Conservation (phyloP, 257 asterid species). For the Anisodus tanguticus region DNA sequence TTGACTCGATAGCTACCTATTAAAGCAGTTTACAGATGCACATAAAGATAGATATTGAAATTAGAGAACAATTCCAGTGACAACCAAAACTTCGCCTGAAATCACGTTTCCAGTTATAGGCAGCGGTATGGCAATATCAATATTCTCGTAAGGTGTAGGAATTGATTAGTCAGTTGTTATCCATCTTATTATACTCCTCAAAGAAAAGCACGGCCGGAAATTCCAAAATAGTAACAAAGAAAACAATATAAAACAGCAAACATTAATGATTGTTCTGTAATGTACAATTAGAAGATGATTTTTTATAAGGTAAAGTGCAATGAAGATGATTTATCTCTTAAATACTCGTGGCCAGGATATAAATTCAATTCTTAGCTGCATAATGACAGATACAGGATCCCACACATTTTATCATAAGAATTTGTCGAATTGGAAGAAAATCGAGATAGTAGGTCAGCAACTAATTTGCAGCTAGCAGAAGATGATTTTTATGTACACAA, state of each 20-base stretch:
- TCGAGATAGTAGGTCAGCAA: background rate
- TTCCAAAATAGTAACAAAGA: background rate
- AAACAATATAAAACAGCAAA: background rate
- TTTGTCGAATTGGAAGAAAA: background rate
- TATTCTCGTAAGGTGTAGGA: background rate
- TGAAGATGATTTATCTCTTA: background rate
- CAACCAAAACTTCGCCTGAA: background rate
- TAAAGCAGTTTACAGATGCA: background rate
- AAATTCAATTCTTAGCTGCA: background rate
- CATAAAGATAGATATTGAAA: background rate
- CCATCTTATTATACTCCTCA: background rate
- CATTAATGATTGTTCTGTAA: background rate
- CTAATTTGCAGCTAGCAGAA: background rate
- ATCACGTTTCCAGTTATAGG: slow-evolving; percentile 5
- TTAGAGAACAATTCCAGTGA: background rate
- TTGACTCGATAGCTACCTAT: background rate
- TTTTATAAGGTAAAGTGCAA: background rate
- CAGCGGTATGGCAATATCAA: background rate
- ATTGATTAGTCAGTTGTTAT: background rate
- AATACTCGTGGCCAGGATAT: background rate
- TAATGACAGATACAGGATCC: background rate
- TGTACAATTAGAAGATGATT: background rate
- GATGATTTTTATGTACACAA: background rate
- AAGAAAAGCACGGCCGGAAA: background rate
- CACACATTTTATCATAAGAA: background rate